Evolutionary conservation across 2,329 filamentous ascomycete genomes (phyloP), one percentile per base, ranked within the genome.

Genomic region (Bipolaris sorokiniana): DNA sequence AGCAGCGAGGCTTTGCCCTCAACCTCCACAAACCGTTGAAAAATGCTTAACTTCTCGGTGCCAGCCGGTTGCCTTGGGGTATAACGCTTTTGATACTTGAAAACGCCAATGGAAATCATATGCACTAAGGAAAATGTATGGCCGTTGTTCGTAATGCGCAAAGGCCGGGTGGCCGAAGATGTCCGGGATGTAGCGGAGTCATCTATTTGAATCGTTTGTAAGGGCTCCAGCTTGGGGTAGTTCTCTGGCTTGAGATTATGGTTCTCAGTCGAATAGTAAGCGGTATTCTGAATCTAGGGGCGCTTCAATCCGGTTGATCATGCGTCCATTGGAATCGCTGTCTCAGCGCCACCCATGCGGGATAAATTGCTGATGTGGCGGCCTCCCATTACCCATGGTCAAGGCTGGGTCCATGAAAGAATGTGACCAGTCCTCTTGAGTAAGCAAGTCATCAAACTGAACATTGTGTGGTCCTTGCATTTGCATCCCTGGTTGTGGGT

Each of bases 341-440:
- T 60, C 56, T 53, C 68, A 64, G 4, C 63, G 61, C 42, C 66
- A 57, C 18, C 65, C 68, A 20, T 63, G 64, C 16, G 64, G 58
- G 18, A 54, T 61, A 52, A 63, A 69, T 7, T 65, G 64, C 10
- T 61, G 42, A 20, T 59, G 71, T 3, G 65, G 64, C 26, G 59
- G 55, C 10, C 69, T 67, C 7, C 56, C 59, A 44, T 61, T 65
- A 44, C 64, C 65, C 34, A 76, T 52, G 5, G 68, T 67, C 36
- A 76, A 56, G 7, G 68, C 68, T 40, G 71, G 70, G 44, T 78
- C 74, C 58, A 74, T 67, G 31, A 77, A 76, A 18, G 75, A 69
- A 22, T 74, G 75, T 6, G 72, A 71, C 77, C 77, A 79, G 54
- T 78, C 76, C 44, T 78, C 76, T 26, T 74, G 72, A 16, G 67